phyloP scores from a whole-genome alignment of 164 flowering plant genomes.

The Magnolia officinalis region DNA sequence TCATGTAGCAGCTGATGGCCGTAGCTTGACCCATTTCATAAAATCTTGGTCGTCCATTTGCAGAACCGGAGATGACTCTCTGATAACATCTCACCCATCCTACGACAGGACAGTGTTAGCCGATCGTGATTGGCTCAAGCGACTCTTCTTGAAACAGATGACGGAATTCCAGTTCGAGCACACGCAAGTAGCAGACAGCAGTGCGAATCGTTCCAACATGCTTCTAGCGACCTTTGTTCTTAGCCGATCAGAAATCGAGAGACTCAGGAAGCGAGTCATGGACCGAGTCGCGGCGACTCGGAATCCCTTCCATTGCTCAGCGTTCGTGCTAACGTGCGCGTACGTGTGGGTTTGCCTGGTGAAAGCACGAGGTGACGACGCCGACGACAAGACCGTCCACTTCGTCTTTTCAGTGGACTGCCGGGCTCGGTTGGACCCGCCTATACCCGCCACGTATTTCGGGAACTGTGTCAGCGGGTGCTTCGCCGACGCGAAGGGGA shows the following conservation, averaged over 20 bases:
- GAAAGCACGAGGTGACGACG: conserved; percentile 12
- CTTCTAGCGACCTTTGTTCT: conserved; percentile 7
- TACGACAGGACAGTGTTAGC: conserved; percentile 1
- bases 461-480: conserved; percentile 41
- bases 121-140: background rate
- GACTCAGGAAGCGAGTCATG: conserved; percentile 2
- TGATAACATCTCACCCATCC: background rate
- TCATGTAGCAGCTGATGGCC: conserved; percentile 16
- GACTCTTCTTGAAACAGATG: background rate
- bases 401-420: conserved; percentile 35
- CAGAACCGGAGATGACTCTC: conserved; percentile 5
- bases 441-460: conserved; percentile 35
- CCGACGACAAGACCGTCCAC: background rate
- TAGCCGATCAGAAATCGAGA: background rate
- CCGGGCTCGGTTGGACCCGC: conserved; percentile 22
- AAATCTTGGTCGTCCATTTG: conserved; percentile 18
- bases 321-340: conserved; percentile 32
- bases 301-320: background rate
- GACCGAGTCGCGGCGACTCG: background rate
- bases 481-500: background rate
- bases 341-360: conserved; percentile 37
- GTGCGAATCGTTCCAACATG: too few relatives aligned
- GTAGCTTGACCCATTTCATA: conserved; percentile 10
- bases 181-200: background rate
- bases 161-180: background rate